These are phyloP conservation scores for Cutaneotrichosporon dermatis DNA, from an alignment of 1,284 basidiomycete genomes.

Conservation along the genomic window DNA sequence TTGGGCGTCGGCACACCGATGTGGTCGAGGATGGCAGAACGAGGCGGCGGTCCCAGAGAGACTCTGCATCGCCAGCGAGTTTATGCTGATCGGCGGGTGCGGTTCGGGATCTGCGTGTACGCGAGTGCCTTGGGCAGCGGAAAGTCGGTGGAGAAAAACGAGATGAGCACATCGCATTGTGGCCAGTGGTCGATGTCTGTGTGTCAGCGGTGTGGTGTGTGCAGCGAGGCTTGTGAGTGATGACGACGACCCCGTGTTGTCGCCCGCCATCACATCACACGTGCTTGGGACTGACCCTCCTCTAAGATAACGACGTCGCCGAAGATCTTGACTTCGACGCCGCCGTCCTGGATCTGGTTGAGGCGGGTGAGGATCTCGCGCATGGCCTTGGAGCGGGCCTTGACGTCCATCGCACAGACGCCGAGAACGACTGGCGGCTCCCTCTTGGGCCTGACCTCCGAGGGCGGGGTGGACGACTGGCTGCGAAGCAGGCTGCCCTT, in stretches of 20 bases:
- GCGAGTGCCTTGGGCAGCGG: conserved; percentile 93
- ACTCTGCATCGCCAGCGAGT: conserved; percentile 85
- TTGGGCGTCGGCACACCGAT: conserved; percentile 85
- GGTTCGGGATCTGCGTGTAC: conserved; percentile 83
- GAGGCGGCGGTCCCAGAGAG: conserved; percentile 91
- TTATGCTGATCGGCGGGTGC: conserved; percentile 79
- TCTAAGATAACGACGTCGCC: conserved; percentile 97
- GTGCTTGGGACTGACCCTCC: conserved; percentile 61
- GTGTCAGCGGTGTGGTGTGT: neutral
- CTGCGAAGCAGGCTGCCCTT: neutral
- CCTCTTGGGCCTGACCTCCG: neutral
- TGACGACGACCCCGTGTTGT: too few species aligned
- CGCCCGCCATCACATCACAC: neutral
- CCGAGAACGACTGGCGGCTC: conserved; percentile 59
- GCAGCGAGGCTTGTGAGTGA: neutral
- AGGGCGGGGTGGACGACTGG: neutral
- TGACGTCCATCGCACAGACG: conserved; percentile 93
- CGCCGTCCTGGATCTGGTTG: conserved; percentile 73
- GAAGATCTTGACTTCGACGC: conserved; percentile 92
- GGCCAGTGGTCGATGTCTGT: conserved; percentile 95
- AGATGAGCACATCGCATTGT: conserved; percentile 92
- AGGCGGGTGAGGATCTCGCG: conserved; percentile 86
- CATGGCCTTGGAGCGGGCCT: conserved; percentile 92
- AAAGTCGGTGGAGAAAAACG: conserved; percentile 98
- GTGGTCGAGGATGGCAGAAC: conserved; percentile 88